Conservation (phyloP, 2,329 filamentous ascomycete species). For the Trichoderma polysporum region DNA sequence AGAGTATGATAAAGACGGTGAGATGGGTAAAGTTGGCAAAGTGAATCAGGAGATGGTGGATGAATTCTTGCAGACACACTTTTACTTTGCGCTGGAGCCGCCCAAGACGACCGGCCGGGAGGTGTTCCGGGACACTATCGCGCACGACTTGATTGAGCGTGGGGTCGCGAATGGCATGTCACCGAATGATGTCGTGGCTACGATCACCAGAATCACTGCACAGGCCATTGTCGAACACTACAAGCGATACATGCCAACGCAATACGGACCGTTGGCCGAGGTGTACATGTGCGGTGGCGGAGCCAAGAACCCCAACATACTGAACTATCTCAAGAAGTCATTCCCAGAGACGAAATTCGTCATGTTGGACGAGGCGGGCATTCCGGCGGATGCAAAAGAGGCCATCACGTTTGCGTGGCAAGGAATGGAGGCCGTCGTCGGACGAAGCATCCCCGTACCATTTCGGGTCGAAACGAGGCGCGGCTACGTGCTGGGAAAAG, state of each 20-base stretch:
- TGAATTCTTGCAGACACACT: constrained; percentile 45
- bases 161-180: constrained; percentile 45
- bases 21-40: constrained; percentile 48
- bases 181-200: constrained; percentile 55
- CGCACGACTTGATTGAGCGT: constrained; percentile 50
- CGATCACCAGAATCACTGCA: constrained; percentile 58
- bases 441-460: constrained; percentile 54
- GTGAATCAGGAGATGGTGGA: constrained; percentile 53
- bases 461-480: constrained; percentile 50
- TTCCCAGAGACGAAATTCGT: constrained; percentile 50
- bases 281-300: constrained; percentile 62
- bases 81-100: constrained; percentile 51
- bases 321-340: constrained; percentile 48
- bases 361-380: constrained; percentile 57
- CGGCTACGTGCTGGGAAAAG: constrained; percentile 54
- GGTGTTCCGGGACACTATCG: constrained; percentile 58
- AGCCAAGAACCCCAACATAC: constrained; percentile 58
- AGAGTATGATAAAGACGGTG: constrained; percentile 53
- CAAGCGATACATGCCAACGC: constrained; percentile 46
- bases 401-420: constrained; percentile 57
- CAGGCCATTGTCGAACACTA: constrained; percentile 55
- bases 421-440: constrained; percentile 58
- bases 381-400: constrained; percentile 59
- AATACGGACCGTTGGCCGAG: constrained; percentile 45
- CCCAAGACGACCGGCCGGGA: constrained; percentile 61